Conservation (phyloP, 495 filamentous ascomycete species). For the Annulohypoxylon moriforme region DNA sequence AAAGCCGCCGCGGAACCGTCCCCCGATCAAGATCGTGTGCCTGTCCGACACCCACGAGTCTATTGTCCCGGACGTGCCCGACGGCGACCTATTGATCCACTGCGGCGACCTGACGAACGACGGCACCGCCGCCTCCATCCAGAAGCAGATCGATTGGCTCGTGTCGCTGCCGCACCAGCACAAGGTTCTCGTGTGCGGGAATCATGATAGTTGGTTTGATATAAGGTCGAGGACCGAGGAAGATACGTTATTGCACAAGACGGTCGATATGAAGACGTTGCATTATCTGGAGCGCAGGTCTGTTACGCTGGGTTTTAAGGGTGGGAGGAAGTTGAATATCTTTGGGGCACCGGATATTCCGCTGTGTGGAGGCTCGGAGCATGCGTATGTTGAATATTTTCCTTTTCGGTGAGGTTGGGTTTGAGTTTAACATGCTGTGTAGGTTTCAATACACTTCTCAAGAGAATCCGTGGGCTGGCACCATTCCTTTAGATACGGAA, state of each 20-base stretch:
- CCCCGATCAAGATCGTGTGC: constrained; percentile 80
- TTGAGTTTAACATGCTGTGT: background rate
- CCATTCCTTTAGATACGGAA: constrained; percentile 78
- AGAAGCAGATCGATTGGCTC: constrained; percentile 84
- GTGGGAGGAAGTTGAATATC: constrained; percentile 63
- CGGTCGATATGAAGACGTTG: constrained; percentile 59
- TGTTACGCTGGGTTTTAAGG: constrained; percentile 60
- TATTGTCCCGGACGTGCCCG: constrained; percentile 68
- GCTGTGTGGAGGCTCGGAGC: constrained; percentile 61
- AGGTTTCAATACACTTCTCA: constrained; percentile 62
- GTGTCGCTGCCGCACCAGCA: constrained; percentile 73
- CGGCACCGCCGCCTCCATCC: constrained; percentile 77
- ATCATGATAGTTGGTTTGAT: constrained; percentile 89
- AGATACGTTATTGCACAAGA: constrained; percentile 47
- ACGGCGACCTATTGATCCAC: constrained; percentile 89
- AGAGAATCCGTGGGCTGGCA: constrained; percentile 59
- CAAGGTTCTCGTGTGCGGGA: constrained; percentile 89
- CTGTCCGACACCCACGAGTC: constrained; percentile 89
- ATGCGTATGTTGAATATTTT: constrained; percentile 60
- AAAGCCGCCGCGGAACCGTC: constrained; percentile 60
- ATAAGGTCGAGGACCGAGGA: constrained; percentile 53
- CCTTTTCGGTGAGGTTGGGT: background rate
- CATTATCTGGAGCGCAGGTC: constrained; percentile 64
- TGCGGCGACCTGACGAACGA: constrained; percentile 84
- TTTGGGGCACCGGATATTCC: constrained; percentile 67